Percentiles rank a stretch among this genome's conserved stretches.
phyloP scores from a whole-genome alignment of 176 grass and related monocot species.

The Stipa capillata region DNA sequence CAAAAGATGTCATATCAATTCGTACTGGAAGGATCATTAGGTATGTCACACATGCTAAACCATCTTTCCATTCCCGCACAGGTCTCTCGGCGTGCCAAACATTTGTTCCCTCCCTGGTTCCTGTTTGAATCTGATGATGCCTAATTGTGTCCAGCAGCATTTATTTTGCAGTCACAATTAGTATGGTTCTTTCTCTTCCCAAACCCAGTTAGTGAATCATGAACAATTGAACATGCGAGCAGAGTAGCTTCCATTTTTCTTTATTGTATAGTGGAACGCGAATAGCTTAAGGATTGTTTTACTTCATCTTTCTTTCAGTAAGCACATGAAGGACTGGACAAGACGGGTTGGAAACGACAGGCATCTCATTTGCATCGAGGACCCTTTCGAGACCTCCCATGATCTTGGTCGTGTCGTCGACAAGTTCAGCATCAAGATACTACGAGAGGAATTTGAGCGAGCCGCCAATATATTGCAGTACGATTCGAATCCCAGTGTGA shows the following conservation, averaged over 20 bases:
- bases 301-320: conserved; percentile 38
- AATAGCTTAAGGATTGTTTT: conserved; percentile 4
- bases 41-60: conserved; percentile 29
- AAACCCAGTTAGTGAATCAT: neutral
- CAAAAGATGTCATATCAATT: conserved; percentile 89
- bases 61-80: neutral
- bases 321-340: conserved; percentile 86
- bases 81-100: neutral
- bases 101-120: neutral
- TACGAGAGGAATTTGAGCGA: conserved; percentile 91
- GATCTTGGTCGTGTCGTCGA: conserved; percentile 93
- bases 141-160: neutral
- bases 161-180: neutral
- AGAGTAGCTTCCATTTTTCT: neutral
- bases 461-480: conserved; percentile 80
- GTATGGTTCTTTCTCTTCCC: neutral
- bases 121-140: neutral
- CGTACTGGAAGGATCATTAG: conserved; percentile 85
- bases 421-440: conserved; percentile 71
- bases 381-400: conserved; percentile 81
- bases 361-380: conserved; percentile 97
- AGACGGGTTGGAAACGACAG: conserved; percentile 86
- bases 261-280: neutral
- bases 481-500: conserved; percentile 50
- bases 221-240: neutral